These are phyloP conservation scores for Penicillium cataractarum DNA, from an alignment of 495 filamentous ascomycete genomes.

Conservation along the genomic window DNA sequence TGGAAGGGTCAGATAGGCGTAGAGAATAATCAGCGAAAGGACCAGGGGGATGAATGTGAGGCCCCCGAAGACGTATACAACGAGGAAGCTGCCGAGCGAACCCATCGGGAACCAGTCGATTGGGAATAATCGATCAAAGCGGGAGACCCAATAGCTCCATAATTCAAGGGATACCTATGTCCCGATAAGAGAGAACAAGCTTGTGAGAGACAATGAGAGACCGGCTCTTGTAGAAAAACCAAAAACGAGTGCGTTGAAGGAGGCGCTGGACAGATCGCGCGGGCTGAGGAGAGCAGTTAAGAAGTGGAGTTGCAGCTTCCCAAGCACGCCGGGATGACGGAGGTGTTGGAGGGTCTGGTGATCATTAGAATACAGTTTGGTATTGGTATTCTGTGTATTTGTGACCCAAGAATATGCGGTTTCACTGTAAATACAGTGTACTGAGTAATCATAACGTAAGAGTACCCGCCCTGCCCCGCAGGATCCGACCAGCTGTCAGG, in stretches of 20 bases:
- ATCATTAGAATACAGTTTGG: constrained; percentile 11
- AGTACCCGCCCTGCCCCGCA: constrained; percentile 23
- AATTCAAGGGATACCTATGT: constrained; percentile 27
- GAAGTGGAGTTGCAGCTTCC: constrained; percentile 34
- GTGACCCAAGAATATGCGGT: too few species aligned
- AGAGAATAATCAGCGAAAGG: constrained; percentile 62
- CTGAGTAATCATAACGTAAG: background rate
- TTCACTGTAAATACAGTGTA: background rate
- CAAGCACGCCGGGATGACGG: constrained; percentile 26
- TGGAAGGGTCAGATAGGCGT: constrained; percentile 72
- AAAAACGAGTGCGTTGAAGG: constrained; percentile 13
- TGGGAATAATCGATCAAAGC: constrained; percentile 42
- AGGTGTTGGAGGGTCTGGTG: constrained; percentile 11
- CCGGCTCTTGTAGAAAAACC: constrained; percentile 18
- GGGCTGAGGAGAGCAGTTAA: constrained; percentile 19
- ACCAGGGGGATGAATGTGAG: constrained; percentile 86
- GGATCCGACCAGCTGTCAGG: constrained; percentile 35
- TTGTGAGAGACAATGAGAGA: constrained; percentile 24
- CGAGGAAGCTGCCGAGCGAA: constrained; percentile 67
- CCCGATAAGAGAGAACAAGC: constrained; percentile 12
- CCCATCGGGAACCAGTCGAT: constrained; percentile 64
- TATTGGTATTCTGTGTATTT: background rate
- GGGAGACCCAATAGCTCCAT: constrained; percentile 40
- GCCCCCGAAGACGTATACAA: constrained; percentile 85
- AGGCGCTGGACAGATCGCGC: constrained; percentile 9